phyloP scores from a whole-genome alignment of 371 early-diverging fungal species.

The Batrachochytrium dendrobatidis region DNA sequence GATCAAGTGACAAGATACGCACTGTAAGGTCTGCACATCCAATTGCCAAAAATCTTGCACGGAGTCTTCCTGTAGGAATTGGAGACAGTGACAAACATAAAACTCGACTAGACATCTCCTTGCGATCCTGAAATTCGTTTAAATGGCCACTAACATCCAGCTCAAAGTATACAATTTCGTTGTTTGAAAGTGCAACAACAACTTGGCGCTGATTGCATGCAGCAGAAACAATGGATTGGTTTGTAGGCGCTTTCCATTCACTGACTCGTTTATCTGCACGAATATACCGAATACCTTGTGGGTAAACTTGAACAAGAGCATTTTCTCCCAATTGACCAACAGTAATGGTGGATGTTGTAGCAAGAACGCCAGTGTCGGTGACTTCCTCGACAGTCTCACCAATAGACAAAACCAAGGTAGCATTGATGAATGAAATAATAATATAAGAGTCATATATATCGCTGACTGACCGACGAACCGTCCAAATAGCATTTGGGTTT shows the following conservation, averaged over 20 bases:
- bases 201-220: conserved; percentile 75
- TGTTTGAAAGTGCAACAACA: conserved; percentile 73
- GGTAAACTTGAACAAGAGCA: conserved; percentile 82
- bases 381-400: conserved; percentile 95
- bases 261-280: conserved; percentile 76
- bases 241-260: conserved; percentile 88
- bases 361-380: conserved; percentile 79
- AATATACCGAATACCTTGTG: conserved; percentile 85
- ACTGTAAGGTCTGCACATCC: conserved; percentile 92
- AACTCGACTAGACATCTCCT: conserved; percentile 63
- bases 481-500: conserved; percentile 91
- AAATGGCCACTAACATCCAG: conserved; percentile 77
- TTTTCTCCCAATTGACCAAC: conserved; percentile 83
- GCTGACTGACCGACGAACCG: conserved; percentile 35
- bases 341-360: conserved; percentile 70
- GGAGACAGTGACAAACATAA: conserved; percentile 71
- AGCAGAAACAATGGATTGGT: conserved; percentile 59
- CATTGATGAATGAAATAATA: conserved; percentile 86
- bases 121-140: conserved; percentile 78
- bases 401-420: conserved; percentile 85
- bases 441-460: conserved; percentile 78
- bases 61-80: conserved; percentile 71
- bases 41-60: conserved; percentile 77
- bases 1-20: conserved; percentile 78
- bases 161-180: conserved; percentile 89